Evolutionary conservation across 2,329 filamentous ascomycete genomes (phyloP).

Genomic region (Aspergillus fischeri): DNA sequence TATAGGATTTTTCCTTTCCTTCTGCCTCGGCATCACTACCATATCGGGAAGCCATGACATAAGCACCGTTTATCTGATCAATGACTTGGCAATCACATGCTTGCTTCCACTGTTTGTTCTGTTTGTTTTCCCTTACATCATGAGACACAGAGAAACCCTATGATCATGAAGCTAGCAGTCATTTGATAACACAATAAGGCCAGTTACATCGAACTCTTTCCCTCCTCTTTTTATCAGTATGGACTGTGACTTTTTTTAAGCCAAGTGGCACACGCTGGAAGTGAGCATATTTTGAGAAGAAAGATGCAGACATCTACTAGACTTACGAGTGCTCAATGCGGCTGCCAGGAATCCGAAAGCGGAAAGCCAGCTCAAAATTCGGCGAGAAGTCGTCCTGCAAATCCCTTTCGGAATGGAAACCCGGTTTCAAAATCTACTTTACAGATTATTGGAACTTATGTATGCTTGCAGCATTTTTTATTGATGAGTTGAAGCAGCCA

Average conservation of each 20-base stretch:
- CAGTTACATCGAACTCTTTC: not conserved
- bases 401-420: not conserved
- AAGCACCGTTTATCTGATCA: slow-evolving; percentile 6
- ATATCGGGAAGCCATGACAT: slow-evolving; percentile 6
- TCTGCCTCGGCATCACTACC: slow-evolving; percentile 13
- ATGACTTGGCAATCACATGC: slow-evolving; percentile 4
- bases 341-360: slow-evolving; percentile 19
- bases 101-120: not conserved
- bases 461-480: not conserved
- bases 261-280: not conserved
- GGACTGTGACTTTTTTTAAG: not conserved
- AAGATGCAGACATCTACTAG: not conserved
- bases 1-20: not conserved
- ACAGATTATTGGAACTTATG: not conserved
- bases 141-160: not conserved
- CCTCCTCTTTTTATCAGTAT: not conserved
- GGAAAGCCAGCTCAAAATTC: slow-evolving; percentile 11
- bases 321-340: not conserved
- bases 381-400: not conserved
- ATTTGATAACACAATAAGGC: not conserved
- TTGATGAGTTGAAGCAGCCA: not conserved
- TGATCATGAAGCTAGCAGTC: not conserved
- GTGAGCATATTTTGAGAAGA: not conserved
- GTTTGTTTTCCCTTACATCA: not conserved
- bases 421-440: not conserved